A percentile compares a stretch with the other conserved stretches of the same genome.
Evolutionary conservation across 1,139 yeast species (phyloP).

Genomic region (Groenewaldozyma sp.): DNA sequence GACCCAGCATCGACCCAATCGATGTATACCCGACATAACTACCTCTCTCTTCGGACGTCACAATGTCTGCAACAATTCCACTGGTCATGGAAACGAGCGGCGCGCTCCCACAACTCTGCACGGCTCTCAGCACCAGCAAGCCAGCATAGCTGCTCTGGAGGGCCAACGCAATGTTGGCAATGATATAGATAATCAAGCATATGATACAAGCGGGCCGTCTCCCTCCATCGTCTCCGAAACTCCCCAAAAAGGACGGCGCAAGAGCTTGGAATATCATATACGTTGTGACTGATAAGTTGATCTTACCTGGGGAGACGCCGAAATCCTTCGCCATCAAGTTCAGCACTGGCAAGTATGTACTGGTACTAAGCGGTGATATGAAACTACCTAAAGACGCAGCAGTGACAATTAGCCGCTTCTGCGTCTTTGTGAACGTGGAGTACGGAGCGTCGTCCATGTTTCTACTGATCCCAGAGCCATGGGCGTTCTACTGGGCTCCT

Average conservation of each 20-base stretch:
- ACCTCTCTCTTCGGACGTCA: constrained; percentile 52
- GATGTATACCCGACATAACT: constrained; percentile 46
- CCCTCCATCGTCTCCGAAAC: constrained; percentile 54
- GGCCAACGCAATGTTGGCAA: constrained; percentile 51
- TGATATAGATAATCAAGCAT: constrained; percentile 45
- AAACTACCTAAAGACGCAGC: constrained; percentile 41
- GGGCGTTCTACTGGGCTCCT: neutral
- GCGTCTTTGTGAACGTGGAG: neutral
- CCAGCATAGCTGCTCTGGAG: constrained; percentile 41
- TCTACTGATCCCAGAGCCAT: neutral
- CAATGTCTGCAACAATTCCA: constrained; percentile 59
- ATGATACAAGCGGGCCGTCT: constrained; percentile 49
- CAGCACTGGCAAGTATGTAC: constrained; percentile 57
- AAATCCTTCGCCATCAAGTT: constrained; percentile 43
- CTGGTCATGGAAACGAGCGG: constrained; percentile 57
- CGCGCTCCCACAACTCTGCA: constrained; percentile 59
- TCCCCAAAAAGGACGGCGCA: constrained; percentile 49
- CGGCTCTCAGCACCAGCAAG: constrained; percentile 45
- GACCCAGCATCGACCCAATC: constrained; percentile 56
- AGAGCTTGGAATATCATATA: constrained; percentile 59
- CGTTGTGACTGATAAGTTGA: constrained; percentile 56
- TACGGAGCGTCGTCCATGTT: neutral
- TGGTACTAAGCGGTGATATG: constrained; percentile 40
- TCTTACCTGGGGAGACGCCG: constrained; percentile 39
- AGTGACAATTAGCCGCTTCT: constrained; percentile 24